phyloP scores from a whole-genome alignment of 2,329 filamentous ascomycete species.

The Apiospora hydei region DNA sequence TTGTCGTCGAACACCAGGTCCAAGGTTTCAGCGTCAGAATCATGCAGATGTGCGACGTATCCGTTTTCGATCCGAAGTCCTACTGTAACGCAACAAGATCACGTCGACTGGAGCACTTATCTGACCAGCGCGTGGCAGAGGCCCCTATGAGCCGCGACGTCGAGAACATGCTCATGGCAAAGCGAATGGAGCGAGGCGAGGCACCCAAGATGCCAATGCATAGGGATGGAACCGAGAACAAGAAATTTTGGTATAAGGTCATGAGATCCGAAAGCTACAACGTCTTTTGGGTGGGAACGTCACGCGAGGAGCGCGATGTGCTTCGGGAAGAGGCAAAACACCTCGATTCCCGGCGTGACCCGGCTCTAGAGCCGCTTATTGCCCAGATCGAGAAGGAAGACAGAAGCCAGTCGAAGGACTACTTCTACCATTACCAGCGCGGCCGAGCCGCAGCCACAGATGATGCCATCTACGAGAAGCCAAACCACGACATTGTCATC shows the following conservation, averaged over 20 bases:
- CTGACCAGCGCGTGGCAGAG: conserved; percentile 5
- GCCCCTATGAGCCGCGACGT: conserved; percentile 25
- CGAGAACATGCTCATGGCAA: conserved; percentile 27
- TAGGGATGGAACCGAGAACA: conserved; percentile 22
- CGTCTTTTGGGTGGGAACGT: conserved; percentile 28
- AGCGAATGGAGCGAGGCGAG: conserved; percentile 23
- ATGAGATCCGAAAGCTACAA: conserved; percentile 24
- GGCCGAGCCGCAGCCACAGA: conserved; percentile 24
- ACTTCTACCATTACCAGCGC: conserved; percentile 28
- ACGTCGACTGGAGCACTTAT: neutral
- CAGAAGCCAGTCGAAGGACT: conserved; percentile 23
- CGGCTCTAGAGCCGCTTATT: conserved; percentile 24
- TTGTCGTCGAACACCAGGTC: neutral
- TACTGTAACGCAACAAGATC: neutral
- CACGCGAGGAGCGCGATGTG: conserved; percentile 24
- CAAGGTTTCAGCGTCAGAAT: neutral
- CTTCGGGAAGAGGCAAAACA: conserved; percentile 21
- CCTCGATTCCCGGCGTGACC: neutral
- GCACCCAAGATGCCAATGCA: conserved; percentile 26
- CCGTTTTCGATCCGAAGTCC: neutral
- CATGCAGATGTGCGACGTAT: neutral
- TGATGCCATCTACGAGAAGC: conserved; percentile 18
- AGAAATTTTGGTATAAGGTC: conserved; percentile 24
- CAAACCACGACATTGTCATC: conserved; percentile 26
- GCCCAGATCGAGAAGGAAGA: conserved; percentile 28